Evolutionary conservation across 305 asterid species (phyloP).

Genomic region (Fraxinus latifolia): DNA sequence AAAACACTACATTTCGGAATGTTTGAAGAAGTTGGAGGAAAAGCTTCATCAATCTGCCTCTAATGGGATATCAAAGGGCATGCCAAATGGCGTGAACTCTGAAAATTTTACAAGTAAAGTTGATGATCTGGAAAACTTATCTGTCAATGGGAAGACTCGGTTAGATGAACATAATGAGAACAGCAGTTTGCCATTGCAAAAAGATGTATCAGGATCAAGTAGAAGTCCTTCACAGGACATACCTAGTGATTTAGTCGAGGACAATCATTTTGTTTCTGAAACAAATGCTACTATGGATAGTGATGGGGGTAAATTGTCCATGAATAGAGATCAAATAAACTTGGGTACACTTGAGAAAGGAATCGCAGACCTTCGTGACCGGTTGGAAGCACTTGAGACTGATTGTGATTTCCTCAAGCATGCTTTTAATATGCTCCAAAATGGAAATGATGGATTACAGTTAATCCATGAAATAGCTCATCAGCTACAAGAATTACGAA

Average conservation of each 20-base stretch:
- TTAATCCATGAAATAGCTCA: constrained; percentile 43
- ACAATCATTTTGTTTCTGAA: constrained; percentile 23
- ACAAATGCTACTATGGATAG: constrained; percentile 13
- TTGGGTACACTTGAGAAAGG: constrained; percentile 28
- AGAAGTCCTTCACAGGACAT: constrained; percentile 19
- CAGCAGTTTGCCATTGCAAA: constrained; percentile 15
- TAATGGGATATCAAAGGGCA: constrained; percentile 19
- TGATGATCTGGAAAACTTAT: constrained; percentile 14
- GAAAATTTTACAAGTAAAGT: constrained; percentile 8
- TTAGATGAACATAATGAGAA: constrained; percentile 16
- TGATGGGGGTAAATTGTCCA: constrained; percentile 10
- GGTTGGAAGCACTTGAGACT: constrained; percentile 46
- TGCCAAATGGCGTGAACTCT: constrained; percentile 31
- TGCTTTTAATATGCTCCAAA: constrained; percentile 38
- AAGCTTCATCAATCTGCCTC: constrained; percentile 38
- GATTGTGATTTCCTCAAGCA: constrained; percentile 43
- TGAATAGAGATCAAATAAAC: constrained; percentile 23
- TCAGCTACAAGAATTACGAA: constrained; percentile 44
- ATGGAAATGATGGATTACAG: constrained; percentile 42
- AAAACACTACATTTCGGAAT: constrained; percentile 31
- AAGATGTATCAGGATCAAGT: constrained; percentile 16
- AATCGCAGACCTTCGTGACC: constrained; percentile 34
- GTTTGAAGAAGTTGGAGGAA: constrained; percentile 43
- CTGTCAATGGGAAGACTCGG: background rate
- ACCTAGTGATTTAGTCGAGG: constrained; percentile 25